phyloP scores from a whole-genome alignment of 2,329 filamentous ascomycete species.

The Hymenoscyphus infarciens region DNA sequence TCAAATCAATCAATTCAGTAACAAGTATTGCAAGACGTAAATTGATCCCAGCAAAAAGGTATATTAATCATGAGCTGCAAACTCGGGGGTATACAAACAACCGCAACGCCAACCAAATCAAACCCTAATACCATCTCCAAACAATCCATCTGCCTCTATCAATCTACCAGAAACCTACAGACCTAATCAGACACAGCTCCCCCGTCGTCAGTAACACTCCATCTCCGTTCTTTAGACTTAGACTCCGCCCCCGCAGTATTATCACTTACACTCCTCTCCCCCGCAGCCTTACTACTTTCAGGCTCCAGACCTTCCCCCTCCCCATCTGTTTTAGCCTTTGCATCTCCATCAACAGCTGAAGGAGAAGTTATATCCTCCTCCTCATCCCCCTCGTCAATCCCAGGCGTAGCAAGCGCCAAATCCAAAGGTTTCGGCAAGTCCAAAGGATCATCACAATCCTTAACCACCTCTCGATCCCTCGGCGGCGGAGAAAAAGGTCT shows the following conservation, averaged over 20 bases:
- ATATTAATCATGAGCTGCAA: conserved; percentile 8
- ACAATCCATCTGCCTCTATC: background rate
- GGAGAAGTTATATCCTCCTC: background rate
- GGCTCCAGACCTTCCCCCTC: conserved; percentile 15
- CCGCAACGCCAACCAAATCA: conserved; percentile 1
- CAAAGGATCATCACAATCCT: conserved; percentile 12
- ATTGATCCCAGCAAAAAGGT: background rate
- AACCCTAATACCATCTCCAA: background rate
- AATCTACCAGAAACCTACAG: background rate
- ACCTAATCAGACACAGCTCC: conserved; percentile 21
- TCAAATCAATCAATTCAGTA: background rate
- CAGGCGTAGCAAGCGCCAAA: conserved; percentile 19
- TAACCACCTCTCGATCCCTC: conserved; percentile 13
- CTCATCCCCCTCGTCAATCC: conserved; percentile 21
- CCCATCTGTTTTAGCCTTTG: background rate
- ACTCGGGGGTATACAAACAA: conserved; percentile 13
- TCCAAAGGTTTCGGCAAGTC: conserved; percentile 13
- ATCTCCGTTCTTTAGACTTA: conserved; percentile 27
- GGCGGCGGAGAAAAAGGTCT: conserved; percentile 60
- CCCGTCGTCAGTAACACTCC: conserved; percentile 34
- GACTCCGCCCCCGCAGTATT: conserved; percentile 9
- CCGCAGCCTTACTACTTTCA: background rate
- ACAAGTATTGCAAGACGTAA: background rate
- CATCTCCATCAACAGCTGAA: conserved; percentile 9
- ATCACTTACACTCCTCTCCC: conserved; percentile 8